A percentile compares a stretch with the other conserved stretches of the same genome.
phyloP scores from a whole-genome alignment of 169 alveolate species.

The Cryptosporidium tyzzeri region DNA sequence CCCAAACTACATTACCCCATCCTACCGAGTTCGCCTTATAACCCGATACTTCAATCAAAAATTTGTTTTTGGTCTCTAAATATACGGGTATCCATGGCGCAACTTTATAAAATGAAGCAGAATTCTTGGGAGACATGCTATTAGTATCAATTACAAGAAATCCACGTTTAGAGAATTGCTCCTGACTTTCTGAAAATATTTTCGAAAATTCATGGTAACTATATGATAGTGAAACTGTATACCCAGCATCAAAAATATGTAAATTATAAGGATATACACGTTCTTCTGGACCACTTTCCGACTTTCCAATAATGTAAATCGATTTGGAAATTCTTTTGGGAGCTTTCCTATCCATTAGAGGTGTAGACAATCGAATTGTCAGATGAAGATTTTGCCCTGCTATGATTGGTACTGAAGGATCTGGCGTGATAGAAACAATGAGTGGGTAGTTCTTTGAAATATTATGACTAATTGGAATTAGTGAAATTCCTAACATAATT shows the following conservation, averaged over 20 bases:
- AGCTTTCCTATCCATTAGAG: constrained; percentile 25
- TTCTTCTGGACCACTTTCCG: constrained; percentile 1
- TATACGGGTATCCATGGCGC: constrained; percentile 58
- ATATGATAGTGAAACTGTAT: constrained; percentile 16
- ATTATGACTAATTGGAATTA: constrained; percentile 28
- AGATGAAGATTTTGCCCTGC: constrained; percentile 78
- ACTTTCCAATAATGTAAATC: constrained; percentile 23
- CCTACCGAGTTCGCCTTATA: constrained; percentile 46
- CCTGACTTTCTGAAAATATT: background rate
- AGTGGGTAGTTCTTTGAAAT: constrained; percentile 47
- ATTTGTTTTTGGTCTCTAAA: constrained; percentile 9
- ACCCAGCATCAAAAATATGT: constrained; percentile 62
- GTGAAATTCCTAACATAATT: constrained; percentile 28
- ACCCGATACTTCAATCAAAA: constrained; percentile 21
- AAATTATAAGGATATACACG: constrained; percentile 11
- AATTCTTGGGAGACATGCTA: constrained; percentile 23
- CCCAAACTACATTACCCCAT: constrained; percentile 59
- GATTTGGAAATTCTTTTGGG: constrained; percentile 6
- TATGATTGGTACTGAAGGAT: constrained; percentile 79
- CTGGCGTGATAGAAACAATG: constrained; percentile 79
- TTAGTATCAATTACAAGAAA: constrained; percentile 42
- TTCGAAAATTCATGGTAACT: constrained; percentile 27
- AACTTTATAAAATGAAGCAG: constrained; percentile 8
- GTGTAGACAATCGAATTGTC: constrained; percentile 37
- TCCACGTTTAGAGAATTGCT: constrained; percentile 43